These are phyloP conservation scores for Cryptococcus sp. DNA, from an alignment of 1,284 basidiomycete genomes.

Conservation along the genomic window DNA sequence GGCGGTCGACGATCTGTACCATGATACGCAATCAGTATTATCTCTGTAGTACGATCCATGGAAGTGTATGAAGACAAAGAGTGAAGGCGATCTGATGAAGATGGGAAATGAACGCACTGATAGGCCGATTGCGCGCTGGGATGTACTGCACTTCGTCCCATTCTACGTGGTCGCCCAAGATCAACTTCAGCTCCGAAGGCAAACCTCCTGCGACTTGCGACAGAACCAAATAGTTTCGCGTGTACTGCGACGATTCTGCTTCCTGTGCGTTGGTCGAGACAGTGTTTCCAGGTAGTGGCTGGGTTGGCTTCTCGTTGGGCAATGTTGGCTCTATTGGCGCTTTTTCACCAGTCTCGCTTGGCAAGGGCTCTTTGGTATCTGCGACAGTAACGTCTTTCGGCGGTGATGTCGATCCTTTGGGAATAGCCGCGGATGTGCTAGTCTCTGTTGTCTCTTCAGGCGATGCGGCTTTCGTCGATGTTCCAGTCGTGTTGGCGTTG, in stretches of 20 bases:
- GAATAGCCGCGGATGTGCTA: not conserved
- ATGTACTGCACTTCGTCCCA: constrained; percentile 53
- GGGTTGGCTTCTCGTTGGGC: not conserved
- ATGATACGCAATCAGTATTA: constrained; percentile 8
- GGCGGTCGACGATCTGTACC: constrained; percentile 38
- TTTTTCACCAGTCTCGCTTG: not conserved
- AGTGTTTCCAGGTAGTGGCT: not conserved
- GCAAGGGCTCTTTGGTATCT: not conserved
- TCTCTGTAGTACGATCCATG: not conserved
- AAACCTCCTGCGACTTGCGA: constrained; percentile 51
- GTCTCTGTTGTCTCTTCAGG: not conserved
- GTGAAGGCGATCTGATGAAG: no score
- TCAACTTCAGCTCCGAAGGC: constrained; percentile 50
- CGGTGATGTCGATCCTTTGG: no score
- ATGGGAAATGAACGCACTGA: constrained; percentile 37
- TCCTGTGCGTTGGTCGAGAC: not conserved
- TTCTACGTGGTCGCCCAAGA: constrained; percentile 55
- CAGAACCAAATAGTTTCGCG: constrained; percentile 54
- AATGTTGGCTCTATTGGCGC: not conserved
- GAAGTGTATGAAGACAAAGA: not conserved
- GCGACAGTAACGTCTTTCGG: no score
- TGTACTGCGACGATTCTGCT: constrained; percentile 31
- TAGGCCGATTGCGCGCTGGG: constrained; percentile 51
- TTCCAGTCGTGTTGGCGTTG: no score
- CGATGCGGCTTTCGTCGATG: not conserved